Conservation (phyloP, 305 asterid species). For the Solanum hybrid region DNA sequence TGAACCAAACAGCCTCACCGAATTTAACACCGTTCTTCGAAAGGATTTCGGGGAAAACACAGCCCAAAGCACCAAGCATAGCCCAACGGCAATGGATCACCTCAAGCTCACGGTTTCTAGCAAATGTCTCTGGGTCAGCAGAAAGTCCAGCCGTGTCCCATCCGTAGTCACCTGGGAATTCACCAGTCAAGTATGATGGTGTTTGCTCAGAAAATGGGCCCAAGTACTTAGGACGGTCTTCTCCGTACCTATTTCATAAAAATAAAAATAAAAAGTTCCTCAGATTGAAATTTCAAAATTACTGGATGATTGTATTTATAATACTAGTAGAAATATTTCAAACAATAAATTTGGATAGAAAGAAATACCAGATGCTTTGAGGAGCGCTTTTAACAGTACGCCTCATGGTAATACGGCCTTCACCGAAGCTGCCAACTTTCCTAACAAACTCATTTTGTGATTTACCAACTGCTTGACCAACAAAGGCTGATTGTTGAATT, state of each 20-base stretch:
- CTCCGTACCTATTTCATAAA: conserved; percentile 53
- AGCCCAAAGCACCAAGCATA: conserved; percentile 48
- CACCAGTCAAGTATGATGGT: conserved; percentile 86
- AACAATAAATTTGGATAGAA: neutral
- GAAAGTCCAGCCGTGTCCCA: conserved; percentile 98
- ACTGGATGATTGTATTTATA: too few species aligned
- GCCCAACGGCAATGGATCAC: conserved; percentile 50
- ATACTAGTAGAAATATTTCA: too few species aligned
- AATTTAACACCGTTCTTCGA: conserved; percentile 34
- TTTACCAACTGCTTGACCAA: conserved; percentile 53
- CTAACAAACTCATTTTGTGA: conserved; percentile 52
- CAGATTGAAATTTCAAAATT: too few species aligned
- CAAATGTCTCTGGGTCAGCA: conserved; percentile 88
- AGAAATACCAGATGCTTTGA: conserved; percentile 69
- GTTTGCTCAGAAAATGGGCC: conserved; percentile 97
- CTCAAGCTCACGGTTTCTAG: conserved; percentile 79
- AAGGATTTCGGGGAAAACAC: conserved; percentile 39
- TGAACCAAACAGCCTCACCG: conserved; percentile 46
- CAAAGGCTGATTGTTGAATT: conserved; percentile 73
- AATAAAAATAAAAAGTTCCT: too few species aligned
- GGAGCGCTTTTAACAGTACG: conserved; percentile 82
- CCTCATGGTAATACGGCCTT: conserved; percentile 79
- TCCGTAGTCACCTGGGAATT: conserved; percentile 91
- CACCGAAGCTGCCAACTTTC: conserved; percentile 39
- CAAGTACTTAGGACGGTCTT: conserved; percentile 83